phyloP scores from a whole-genome alignment of 257 asterid genomes.

The Perilla frutescens region DNA sequence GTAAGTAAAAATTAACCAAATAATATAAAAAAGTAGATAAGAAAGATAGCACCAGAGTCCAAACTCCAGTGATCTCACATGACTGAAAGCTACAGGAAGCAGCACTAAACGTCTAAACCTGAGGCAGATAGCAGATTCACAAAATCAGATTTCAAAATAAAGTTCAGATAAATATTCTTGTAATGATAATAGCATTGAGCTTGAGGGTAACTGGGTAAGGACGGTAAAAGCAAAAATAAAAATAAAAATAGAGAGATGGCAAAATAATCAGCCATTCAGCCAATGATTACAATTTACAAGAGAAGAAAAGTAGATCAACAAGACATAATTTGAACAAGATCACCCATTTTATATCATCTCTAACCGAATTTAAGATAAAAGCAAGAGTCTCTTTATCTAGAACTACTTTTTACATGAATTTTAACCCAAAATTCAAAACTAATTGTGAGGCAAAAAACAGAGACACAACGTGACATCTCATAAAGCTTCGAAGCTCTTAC shows the following conservation, averaged over 20 bases:
- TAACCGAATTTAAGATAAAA: conserved; percentile 16
- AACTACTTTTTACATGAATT: conserved; percentile 29
- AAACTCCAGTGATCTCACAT: no score
- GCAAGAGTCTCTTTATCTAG: conserved; percentile 8
- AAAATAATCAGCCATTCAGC: conserved; percentile 5
- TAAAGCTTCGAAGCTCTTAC: conserved; percentile 42
- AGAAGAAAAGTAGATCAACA: conserved; percentile 40
- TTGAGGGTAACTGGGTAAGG: no score
- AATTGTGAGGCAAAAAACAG: not conserved
- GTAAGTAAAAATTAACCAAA: no score
- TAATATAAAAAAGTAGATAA: no score
- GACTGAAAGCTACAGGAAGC: not conserved
- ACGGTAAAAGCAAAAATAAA: not conserved
- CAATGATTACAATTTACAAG: conserved; percentile 29
- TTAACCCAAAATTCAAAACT: conserved; percentile 14
- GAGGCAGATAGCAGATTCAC: conserved; percentile 26
- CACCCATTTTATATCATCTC: conserved; percentile 33
- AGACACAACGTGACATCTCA: conserved; percentile 2
- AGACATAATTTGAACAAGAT: conserved; percentile 37
- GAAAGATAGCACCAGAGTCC: no score
- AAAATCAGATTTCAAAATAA: not conserved
- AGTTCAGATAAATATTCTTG: not conserved
- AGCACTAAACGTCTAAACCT: not conserved
- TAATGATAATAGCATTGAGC: conserved; percentile 4
- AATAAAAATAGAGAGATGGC: conserved; percentile 1